Percentiles rank a stretch among this genome's conserved stretches.
Evolutionary conservation across 73 alveolate species (phyloP).

Genomic region (Symbiodinium natans): DNA sequence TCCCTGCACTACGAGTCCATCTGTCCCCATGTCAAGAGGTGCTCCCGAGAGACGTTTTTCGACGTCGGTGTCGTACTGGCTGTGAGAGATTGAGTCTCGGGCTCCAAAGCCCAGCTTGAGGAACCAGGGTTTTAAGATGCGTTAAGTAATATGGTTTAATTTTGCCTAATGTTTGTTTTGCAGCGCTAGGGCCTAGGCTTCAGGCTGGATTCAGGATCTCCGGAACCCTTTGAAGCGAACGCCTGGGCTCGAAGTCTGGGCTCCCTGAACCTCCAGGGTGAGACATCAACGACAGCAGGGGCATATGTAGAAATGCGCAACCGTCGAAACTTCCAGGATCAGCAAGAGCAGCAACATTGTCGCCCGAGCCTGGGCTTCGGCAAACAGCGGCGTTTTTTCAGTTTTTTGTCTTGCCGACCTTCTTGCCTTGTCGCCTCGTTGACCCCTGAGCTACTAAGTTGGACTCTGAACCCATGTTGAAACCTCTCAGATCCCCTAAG

Average conservation of each 20-base stretch:
- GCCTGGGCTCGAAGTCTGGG: background rate
- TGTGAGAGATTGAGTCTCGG: background rate
- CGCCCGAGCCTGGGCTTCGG: background rate
- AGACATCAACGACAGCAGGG: background rate
- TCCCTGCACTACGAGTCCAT: background rate
- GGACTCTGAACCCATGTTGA: background rate
- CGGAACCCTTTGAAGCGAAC: background rate
- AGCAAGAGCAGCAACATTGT: background rate
- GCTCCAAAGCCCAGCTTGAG: background rate
- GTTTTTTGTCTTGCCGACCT: background rate
- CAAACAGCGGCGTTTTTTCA: background rate
- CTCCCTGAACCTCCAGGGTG: background rate
- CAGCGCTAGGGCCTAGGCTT: no score
- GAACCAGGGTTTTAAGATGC: background rate
- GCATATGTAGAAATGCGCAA: background rate
- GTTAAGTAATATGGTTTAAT: no score
- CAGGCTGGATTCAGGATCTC: no score
- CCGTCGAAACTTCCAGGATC: background rate
- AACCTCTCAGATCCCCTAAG: background rate
- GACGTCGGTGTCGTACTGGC: background rate
- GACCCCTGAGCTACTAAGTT: background rate
- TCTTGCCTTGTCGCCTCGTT: background rate
- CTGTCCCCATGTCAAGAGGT: background rate
- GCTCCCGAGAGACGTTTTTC: background rate
- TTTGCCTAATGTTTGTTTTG: background rate